Conservation (phyloP, 306 rosid species). For the Citrullus mucosospermus region DNA sequence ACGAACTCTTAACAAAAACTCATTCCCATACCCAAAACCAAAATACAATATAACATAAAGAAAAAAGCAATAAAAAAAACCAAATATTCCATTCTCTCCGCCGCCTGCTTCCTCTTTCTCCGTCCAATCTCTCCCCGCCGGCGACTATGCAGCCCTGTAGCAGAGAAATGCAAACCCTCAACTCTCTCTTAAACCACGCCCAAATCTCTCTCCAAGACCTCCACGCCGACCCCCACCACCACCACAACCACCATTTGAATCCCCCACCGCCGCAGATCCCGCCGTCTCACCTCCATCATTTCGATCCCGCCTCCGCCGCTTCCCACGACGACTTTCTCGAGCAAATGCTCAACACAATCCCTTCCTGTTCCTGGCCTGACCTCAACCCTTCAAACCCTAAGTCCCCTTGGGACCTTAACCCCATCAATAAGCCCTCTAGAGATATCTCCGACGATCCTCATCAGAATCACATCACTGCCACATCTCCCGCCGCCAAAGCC, state of each 20-base stretch:
- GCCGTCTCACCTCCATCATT: constrained; percentile 28
- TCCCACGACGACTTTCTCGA: constrained; percentile 80
- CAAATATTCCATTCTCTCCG: background rate
- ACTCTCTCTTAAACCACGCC: constrained; percentile 43
- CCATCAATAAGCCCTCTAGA: constrained; percentile 1
- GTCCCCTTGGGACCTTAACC: constrained; percentile 40
- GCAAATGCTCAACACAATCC: constrained; percentile 67
- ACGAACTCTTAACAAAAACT: background rate
- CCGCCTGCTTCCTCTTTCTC: background rate
- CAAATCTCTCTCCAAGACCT: constrained; percentile 51
- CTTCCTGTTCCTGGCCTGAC: constrained; percentile 52
- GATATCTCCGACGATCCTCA: constrained; percentile 23
- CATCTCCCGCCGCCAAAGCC: constrained; percentile 22
- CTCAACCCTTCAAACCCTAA: constrained; percentile 12
- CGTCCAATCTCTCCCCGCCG: background rate
- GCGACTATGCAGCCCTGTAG: constrained; percentile 43
- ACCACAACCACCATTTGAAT: background rate
- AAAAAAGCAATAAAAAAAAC: too few relatives aligned
- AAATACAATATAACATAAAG: background rate
- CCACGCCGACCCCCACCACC: constrained; percentile 19
- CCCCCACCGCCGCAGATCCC: constrained; percentile 17
- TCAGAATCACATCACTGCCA: constrained; percentile 45
- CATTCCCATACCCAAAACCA: background rate
- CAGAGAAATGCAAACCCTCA: constrained; percentile 56
- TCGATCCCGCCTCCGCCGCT: constrained; percentile 26